Evolutionary conservation across 768 basidiomycete genomes (phyloP).

Genomic region (Cytidiella melzeri): DNA sequence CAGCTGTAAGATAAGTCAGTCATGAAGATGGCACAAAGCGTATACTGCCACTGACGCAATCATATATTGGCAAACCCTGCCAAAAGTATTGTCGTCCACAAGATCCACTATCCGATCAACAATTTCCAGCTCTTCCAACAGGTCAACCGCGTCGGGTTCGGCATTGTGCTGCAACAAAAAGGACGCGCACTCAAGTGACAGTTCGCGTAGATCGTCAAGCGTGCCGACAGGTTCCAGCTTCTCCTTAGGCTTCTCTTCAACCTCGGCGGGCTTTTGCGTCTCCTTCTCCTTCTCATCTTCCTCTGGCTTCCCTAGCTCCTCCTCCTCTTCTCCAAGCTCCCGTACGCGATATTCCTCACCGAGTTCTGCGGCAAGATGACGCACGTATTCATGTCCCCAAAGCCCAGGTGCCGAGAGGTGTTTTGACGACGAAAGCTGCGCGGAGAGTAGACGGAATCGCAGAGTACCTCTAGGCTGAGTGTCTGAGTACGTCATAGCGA

Average conservation of each 20-base stretch:
- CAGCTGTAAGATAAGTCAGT: slow-evolving; percentile 44
- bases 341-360: slow-evolving; percentile 84
- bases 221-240: slow-evolving; percentile 46
- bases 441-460: slow-evolving; percentile 82
- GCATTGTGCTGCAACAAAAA: slow-evolving; percentile 94
- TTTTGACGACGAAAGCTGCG: slow-evolving; percentile 56
- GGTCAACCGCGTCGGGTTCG: slow-evolving; percentile 96
- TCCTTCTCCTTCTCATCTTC: slow-evolving; percentile 16
- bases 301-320: slow-evolving; percentile 3
- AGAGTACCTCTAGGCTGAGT: slow-evolving; percentile 95
- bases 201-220: slow-evolving; percentile 64
- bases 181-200: slow-evolving; percentile 79
- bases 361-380: slow-evolving; percentile 93
- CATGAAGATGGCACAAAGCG: neutral
- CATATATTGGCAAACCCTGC: slow-evolving; percentile 94
- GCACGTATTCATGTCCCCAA: slow-evolving; percentile 99
- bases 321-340: slow-evolving; percentile 44
- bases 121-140: slow-evolving; percentile 90
- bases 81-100: slow-evolving; percentile 84
- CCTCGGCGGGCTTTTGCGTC: slow-evolving; percentile 22
- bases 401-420: slow-evolving; percentile 84
- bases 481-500: slow-evolving; percentile 99
- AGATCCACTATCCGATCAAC: slow-evolving; percentile 70
- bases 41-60: slow-evolving; percentile 59
- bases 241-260: slow-evolving; percentile 23